Percentiles rank a stretch among this genome's conserved stretches.
These are phyloP conservation scores for Excoecaria agallocha DNA, from an alignment of 345 rosid genomes.

Conservation along the genomic window DNA sequence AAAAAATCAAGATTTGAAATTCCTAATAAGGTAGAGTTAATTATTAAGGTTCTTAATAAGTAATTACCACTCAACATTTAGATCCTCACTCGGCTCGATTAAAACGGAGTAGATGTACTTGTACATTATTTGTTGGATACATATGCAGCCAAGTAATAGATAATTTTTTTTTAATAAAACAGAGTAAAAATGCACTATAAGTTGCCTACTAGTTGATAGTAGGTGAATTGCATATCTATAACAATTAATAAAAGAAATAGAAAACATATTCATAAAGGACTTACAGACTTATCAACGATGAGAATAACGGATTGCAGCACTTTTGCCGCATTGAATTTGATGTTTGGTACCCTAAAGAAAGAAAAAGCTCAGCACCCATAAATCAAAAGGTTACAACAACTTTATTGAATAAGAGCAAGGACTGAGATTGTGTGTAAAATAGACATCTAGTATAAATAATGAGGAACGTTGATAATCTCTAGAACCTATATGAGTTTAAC, in stretches of 20 bases:
- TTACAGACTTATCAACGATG: too few relatives aligned
- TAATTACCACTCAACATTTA: conserved; percentile 93
- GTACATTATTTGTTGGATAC: conserved; percentile 54
- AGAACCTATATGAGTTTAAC: conserved; percentile 47
- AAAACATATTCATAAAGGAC: too few relatives aligned
- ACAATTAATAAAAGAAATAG: background rate
- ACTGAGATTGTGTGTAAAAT: conserved; percentile 70
- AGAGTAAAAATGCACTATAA: background rate
- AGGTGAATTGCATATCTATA: background rate
- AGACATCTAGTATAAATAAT: conserved; percentile 90
- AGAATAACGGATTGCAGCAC: too few relatives aligned
- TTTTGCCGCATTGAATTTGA: too few relatives aligned
- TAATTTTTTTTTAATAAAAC: background rate
- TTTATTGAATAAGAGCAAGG: conserved; percentile 51
- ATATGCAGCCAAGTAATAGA: background rate
- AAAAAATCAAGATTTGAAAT: too few relatives aligned
- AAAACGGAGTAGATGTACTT: conserved; percentile 66
- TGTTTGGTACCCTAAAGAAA: too few relatives aligned
- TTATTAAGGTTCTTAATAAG: too few relatives aligned
- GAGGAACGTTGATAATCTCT: conserved; percentile 72
- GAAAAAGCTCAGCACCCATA: conserved; percentile 6
- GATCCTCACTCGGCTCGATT: conserved; percentile 88
- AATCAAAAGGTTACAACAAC: background rate
- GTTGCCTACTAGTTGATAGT: background rate
- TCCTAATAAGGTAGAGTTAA: too few relatives aligned